Base-by-base conservation (phyloP, 768 basidiomycete species). In the Phallus indusiatus region DNA sequence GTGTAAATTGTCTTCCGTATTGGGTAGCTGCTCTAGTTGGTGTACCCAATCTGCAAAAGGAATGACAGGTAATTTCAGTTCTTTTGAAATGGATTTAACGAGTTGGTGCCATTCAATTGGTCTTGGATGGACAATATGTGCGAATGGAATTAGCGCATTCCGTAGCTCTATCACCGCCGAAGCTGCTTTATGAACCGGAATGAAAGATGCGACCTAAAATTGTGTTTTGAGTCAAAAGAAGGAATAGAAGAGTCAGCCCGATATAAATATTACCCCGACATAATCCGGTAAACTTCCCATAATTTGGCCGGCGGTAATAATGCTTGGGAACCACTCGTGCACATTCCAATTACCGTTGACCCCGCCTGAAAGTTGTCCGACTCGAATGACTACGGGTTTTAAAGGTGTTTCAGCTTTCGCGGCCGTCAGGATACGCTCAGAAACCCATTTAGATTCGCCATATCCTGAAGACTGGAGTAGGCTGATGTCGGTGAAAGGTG, bases 141-240 rank as follows among this genome's bases (percentile, higher is more conserved):
- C 49, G 48, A 66, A 56, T 9, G 42, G 1, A n/a, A 9, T 54
- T 10, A 65, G 62, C n/a, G 62, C 59, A 42, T 48, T 8, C 60
- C 3, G 73, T 70, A 6, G 66, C 60, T 9, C 78, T 77, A 60
- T 78, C 74, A 0, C 73, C 65, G 2, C 80, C 59, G 61, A 78
- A 73, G 59, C 47, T 14, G 56, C 49, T 14, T 33, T 24, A 18
- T 53, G 49, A n/a, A 73, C 54, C 57, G 71, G 69, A 11, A 55
- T 18, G 47, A 62, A 59, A 18, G 36, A 54, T 11, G 42, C 55
- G 17, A 60, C 46, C 58, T 61, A 18, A 48, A 47, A 10, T 46
- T 51, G 14, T 14, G 47, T 2, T 42, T 37, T 37, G 34, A 46
- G 5, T 42, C 9, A 55, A 22, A 33, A 6, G 34, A 18, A 59